phyloP scores from a whole-genome alignment of 768 basidiomycete species.

The Trametes maxima region DNA sequence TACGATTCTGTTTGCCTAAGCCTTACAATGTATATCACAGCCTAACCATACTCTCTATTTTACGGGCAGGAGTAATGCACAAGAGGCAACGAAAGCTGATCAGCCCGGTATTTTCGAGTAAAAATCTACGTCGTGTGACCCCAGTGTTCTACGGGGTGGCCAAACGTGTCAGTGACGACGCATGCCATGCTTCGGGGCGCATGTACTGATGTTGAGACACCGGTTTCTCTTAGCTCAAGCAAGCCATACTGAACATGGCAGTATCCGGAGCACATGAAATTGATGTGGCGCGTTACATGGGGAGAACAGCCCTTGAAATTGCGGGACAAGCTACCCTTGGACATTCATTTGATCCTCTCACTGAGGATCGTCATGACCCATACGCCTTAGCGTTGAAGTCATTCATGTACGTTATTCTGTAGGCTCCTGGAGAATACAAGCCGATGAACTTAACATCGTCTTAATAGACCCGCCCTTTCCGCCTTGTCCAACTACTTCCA shows the following conservation, averaged over 20 bases:
- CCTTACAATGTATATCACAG: too few species aligned
- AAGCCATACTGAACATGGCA: conserved; percentile 14
- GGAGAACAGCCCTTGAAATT: conserved; percentile 28
- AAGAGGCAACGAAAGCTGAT: conserved; percentile 28
- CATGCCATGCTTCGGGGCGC: too few species aligned
- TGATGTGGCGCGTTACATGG: conserved; percentile 27
- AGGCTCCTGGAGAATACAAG: too few species aligned
- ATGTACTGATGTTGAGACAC: too few species aligned
- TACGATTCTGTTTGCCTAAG: not conserved
- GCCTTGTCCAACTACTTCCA: not conserved
- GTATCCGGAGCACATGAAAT: conserved; percentile 9
- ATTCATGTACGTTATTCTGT: conserved; percentile 14
- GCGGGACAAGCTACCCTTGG: conserved; percentile 29
- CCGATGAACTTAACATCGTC: too few species aligned
- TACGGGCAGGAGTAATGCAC: conserved; percentile 21
- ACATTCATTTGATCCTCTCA: conserved; percentile 28
- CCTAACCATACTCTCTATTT: not conserved
- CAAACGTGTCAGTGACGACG: not conserved
- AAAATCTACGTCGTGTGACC: conserved; percentile 13
- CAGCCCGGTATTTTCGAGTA: conserved; percentile 19
- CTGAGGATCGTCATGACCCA: conserved; percentile 12
- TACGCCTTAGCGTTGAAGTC: conserved; percentile 30
- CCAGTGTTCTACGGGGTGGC: conserved; percentile 19
- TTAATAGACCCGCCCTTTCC: not conserved
- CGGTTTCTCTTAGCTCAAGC: conserved; percentile 19